Evolutionary conservation across 140 eudicot species (phyloP), one percentile per base, ranked within the genome.

Genomic region (Bidens hawaiensis): DNA sequence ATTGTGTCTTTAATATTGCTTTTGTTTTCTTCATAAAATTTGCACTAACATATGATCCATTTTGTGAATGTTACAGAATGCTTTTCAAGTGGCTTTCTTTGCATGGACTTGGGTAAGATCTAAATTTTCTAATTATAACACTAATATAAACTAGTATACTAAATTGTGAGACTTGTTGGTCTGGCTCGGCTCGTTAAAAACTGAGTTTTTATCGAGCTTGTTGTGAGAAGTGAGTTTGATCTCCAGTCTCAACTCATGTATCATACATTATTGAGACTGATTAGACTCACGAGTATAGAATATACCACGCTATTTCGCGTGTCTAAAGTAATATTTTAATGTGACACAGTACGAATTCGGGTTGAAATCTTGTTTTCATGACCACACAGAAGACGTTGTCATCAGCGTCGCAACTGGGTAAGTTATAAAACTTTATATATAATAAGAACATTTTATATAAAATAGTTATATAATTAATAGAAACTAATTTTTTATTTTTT

Each of bases 71-170:
- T 60, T 81, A 42, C 74, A 85, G 94, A 85, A 85, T 68, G 89
- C 94, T 43, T 85, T 78, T 70, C 94, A 85, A 41, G 22, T 85
- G 47, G 94, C 94, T 47, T 82, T 79, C 80, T 82, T 85, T 69
- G 74, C 77, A 54, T 85, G 84, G 86, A 79, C 82, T 69, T 82
- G 82, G 95, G 95, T 85, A 74, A 76, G 90, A 59, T 58, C 30
- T 42, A 12, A 41, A 50, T 9, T 10, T 50, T 21, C 10, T 48
- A 21, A 2, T 11, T 28, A 2, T 61, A 5, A 14, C 7, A 19
- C 12, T 6, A 16, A 18, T 24, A 8, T 15, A 16, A 57, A 17
- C 51, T 15, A 17, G 5, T 64, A 8, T 64, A 21, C 1, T 6
- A 28, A 4, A 13, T 25, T 10, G 10, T 4, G 50, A 15, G 6